These are phyloP conservation scores for Mallotus nudiflorus DNA, from an alignment of 345 rosid genomes.

Conservation along the genomic window DNA sequence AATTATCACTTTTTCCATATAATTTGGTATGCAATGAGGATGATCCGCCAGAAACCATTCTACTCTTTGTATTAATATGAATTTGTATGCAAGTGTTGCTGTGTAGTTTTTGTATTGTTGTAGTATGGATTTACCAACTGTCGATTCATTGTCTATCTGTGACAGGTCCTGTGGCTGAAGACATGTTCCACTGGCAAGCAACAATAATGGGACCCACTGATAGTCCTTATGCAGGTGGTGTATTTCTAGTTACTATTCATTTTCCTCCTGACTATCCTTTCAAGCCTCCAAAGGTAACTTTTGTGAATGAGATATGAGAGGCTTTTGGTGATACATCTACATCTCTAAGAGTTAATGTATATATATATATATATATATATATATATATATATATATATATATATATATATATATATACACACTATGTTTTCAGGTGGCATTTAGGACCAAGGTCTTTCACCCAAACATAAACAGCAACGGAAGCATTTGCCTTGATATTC, in stretches of 20 bases:
- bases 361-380: too few relatives aligned
- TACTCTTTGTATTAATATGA: too few relatives aligned
- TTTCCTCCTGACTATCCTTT: slow-evolving; percentile 23
- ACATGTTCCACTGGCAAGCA: slow-evolving; percentile 27
- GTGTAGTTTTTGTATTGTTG: too few relatives aligned
- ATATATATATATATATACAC: too few relatives aligned
- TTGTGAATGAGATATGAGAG: neutral
- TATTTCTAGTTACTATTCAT: slow-evolving; percentile 20
- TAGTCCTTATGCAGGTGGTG: slow-evolving; percentile 23
- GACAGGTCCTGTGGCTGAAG: slow-evolving; percentile 26
- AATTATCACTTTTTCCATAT: too few relatives aligned
- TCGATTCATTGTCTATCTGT: neutral
- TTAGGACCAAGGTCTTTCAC: slow-evolving; percentile 43
- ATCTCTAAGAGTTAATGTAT: too few relatives aligned
- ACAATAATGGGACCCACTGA: slow-evolving; percentile 26
- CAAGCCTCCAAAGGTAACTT: slow-evolving; percentile 24
- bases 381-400: too few relatives aligned
- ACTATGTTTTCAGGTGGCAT: slow-evolving; percentile 40
- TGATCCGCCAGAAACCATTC: neutral
- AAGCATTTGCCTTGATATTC: slow-evolving; percentile 48
- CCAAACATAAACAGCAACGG: slow-evolving; percentile 51
- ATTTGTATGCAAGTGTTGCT: too few relatives aligned
- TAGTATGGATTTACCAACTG: neutral
- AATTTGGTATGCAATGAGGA: neutral
- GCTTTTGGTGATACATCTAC: too few relatives aligned